Conservation (phyloP, 371 early-diverging fungal genomes). For the Mortierella sp. region DNA sequence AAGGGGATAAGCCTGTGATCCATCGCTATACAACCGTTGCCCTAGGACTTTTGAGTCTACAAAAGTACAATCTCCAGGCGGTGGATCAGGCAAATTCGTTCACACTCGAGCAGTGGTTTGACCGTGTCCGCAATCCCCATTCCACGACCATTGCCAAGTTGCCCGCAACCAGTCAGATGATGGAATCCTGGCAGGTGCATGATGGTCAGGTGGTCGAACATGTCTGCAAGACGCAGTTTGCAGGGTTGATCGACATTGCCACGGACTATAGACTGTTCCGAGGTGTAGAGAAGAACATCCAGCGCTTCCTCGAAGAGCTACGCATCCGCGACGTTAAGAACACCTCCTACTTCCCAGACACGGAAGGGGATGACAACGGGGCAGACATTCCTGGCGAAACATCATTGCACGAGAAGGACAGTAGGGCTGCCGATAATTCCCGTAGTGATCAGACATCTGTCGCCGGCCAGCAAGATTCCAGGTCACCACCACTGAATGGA, state of each 20-base stretch:
- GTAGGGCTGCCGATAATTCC: too few relatives aligned
- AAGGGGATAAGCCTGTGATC: constrained; percentile 16
- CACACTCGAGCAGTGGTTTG: constrained; percentile 51
- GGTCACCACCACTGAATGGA: too few relatives aligned
- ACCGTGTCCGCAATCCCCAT: constrained; percentile 36
- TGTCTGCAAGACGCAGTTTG: constrained; percentile 47
- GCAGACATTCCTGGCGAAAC: constrained; percentile 6
- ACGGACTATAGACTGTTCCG: constrained; percentile 50
- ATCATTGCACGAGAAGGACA: too few relatives aligned
- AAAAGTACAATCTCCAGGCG: constrained; percentile 39
- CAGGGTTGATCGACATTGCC: constrained; percentile 47
- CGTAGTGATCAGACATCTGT: too few relatives aligned
- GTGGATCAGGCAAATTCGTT: constrained; percentile 23
- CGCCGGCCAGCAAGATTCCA: too few relatives aligned
- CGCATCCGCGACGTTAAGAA: constrained; percentile 27
- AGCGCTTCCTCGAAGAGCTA: constrained; percentile 48
- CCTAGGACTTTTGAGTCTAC: constrained; percentile 29
- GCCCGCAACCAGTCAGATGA: constrained; percentile 40
- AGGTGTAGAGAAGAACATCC: constrained; percentile 46
- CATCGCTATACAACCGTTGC: constrained; percentile 33
- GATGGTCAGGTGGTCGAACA: constrained; percentile 41
- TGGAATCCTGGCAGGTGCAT: constrained; percentile 51
- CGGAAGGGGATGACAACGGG: too few relatives aligned
- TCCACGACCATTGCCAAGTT: constrained; percentile 47
- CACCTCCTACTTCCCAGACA: too few relatives aligned